phyloP scores from a whole-genome alignment of 1,284 basidiomycete species.

The Neotropicomus parvogracilis region DNA sequence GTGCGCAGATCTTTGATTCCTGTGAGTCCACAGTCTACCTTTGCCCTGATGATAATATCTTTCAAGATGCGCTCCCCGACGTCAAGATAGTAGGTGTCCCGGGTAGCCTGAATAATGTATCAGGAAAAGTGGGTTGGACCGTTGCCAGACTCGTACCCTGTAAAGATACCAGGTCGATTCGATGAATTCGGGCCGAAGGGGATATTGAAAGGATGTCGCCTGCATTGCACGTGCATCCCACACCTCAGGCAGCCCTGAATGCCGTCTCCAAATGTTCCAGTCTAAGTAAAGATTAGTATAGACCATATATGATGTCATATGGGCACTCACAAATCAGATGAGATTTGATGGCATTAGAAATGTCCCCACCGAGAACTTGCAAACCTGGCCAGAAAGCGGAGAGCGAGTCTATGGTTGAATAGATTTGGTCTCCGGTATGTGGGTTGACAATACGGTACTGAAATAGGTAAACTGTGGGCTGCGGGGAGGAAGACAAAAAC shows the following conservation, averaged over 20 bases:
- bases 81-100: slow-evolving; percentile 87
- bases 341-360: slow-evolving; percentile 83
- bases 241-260: slow-evolving; percentile 85
- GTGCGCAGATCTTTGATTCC: slow-evolving; percentile 77
- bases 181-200: slow-evolving; percentile 86
- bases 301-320: background rate
- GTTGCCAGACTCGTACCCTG: slow-evolving; percentile 48
- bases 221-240: slow-evolving; percentile 75
- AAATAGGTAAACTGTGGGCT: slow-evolving; percentile 1
- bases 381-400: slow-evolving; percentile 88
- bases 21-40: slow-evolving; percentile 82
- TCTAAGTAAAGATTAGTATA: slow-evolving; percentile 41
- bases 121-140: slow-evolving; percentile 1
- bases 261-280: slow-evolving; percentile 86
- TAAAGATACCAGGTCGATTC: slow-evolving; percentile 95
- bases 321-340: slow-evolving; percentile 70
- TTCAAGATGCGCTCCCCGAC: slow-evolving; percentile 81
- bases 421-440: slow-evolving; percentile 67
- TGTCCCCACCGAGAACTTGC: slow-evolving; percentile 85
- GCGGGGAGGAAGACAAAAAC: background rate
- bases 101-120: slow-evolving; percentile 68
- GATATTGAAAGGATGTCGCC: slow-evolving; percentile 80
- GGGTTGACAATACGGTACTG: slow-evolving; percentile 83
- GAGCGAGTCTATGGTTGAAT: slow-evolving; percentile 74
- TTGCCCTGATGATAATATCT: slow-evolving; percentile 71